Base-by-base conservation (phyloP, 2,329 filamentous ascomycete species). In the Aspergillus piperis region DNA sequence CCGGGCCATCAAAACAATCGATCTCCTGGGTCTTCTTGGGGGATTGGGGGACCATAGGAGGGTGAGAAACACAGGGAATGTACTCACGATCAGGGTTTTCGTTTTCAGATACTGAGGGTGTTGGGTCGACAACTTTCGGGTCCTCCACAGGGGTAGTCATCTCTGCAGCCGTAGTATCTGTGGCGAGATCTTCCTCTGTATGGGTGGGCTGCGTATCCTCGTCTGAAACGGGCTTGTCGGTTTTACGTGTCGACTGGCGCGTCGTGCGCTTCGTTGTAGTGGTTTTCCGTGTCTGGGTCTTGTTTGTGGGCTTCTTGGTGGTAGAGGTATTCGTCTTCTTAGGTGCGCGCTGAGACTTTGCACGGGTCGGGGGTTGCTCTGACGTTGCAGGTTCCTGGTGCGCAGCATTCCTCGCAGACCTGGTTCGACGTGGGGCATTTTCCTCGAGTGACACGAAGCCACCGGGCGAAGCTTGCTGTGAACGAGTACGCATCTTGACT, bases 401-500 rank as follows among this genome's bases (percentile, higher is more conserved):
- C 36, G 54, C 30, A 25, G 11, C 58, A 41, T 57, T 64, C 54
- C 67, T 65, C n/a, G 64, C 62, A 8, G 63, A 64, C 56, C 66
- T 62, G 15, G 67, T 68, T 25, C 63, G 67, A 58, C 68, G 64
- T 56, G 62, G 53, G 25, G 62, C 32, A 13, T 62, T 48, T 3
- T 59, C 66, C 13, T 77, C 71, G 25, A 75, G 73, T 17, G 72
- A 72, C 21, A 72, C 57, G 36, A 73, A 68, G 32, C 73, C 71
- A 39, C 69, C 66, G 32, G 75, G 74, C 36, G 74, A 75, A 17
- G 71, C 63, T 21, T 72, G 71, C 60, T 78, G 73, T 30, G 75
- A 77, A 57, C 75, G 74, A 57, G 74, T 75, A 41, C 75, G 73
- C 75, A 77, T 77, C 56, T 62, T 69, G 65, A 61, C 47, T 59